Evolutionary conservation across 129 eudicot species (phyloP), one percentile per base, ranked within the genome.

Genomic region (Flaveria robusta): DNA sequence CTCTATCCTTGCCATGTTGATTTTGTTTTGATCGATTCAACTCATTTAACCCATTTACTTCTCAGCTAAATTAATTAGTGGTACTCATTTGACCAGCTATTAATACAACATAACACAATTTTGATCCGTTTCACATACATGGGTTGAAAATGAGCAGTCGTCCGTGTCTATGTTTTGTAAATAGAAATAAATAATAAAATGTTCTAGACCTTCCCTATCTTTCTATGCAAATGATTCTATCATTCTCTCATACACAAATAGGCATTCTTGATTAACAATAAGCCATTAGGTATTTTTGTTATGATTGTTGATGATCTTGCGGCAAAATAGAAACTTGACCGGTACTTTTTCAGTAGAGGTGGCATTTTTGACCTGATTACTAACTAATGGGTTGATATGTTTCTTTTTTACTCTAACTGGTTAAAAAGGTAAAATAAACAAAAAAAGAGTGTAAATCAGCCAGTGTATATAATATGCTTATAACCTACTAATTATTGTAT

Each of bases 81-180:
- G 22, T 72, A 19, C 24, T 54, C 12, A 3, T 72, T 72, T 11
- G 20, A 72, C 52, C 22, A 5, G 56, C 3, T 27, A 9, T 62
- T 16, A 16, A 46, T 31, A 47, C 59, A 43, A 24, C n/a, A 26
- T 63, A 11, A 47, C 79, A 27, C 15, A 49, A 72, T 7, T n/a
- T 55, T 45, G 79, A 42, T 27, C 46, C 16, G 4, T 71, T 54
- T 71, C 3, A 56, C 43, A 22, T 39, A 14, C 39, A 56, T 41
- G 77, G 58, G 68, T 74, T 41, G n/a, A 41, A 46, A 39, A 24
- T 74, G 16, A 41, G 69, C 42, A 55, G 68, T 73, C 43, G 43
- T 55, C 58, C 13, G 26, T 59, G 70, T 54, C 5, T 49, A 13
- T 74, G 42, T 27, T 59, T 12, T 24, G 46, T 26, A 8, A 10